Evolutionary conservation across 306 rosid genomes (phyloP).

Genomic region (Coriaria nepalensis): DNA sequence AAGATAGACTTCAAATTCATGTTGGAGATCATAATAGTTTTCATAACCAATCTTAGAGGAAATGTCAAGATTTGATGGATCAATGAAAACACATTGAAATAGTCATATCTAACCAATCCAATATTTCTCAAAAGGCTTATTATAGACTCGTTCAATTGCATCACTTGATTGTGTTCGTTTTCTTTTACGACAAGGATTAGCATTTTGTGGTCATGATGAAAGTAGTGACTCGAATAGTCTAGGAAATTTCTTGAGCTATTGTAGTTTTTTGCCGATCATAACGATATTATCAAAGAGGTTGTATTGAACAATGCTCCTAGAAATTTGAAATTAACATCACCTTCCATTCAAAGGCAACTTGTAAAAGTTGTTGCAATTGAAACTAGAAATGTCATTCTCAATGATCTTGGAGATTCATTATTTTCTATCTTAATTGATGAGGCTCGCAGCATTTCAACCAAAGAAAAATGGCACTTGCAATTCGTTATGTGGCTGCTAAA

Average conservation of each 20-base stretch:
- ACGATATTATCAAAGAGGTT: not conserved
- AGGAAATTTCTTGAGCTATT: not conserved
- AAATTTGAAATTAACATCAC: not conserved
- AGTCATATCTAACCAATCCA: not conserved
- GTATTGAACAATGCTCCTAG: not conserved
- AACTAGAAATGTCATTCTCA: too few species aligned
- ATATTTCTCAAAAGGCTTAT: not conserved
- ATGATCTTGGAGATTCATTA: too few species aligned
- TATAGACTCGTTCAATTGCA: not conserved
- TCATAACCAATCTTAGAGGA: not conserved
- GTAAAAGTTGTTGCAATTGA: too few species aligned
- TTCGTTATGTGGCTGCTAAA: too few species aligned
- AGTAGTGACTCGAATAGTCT: not conserved
- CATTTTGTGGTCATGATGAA: conserved; percentile 7
- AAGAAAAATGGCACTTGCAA: too few species aligned
- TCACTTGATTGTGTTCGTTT: conserved; percentile 1
- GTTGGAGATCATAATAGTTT: not conserved
- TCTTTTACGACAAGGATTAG: not conserved
- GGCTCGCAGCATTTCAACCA: too few species aligned
- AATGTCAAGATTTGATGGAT: not conserved
- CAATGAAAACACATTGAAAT: not conserved
- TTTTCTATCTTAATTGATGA: too few species aligned
- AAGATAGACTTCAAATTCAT: not conserved
- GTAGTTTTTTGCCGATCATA: not conserved
- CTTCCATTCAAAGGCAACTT: too few species aligned